Evolutionary conservation across 1,284 basidiomycete genomes (phyloP), one percentile per base, ranked within the genome.

Genomic region (Coniferiporia sulphurascens): DNA sequence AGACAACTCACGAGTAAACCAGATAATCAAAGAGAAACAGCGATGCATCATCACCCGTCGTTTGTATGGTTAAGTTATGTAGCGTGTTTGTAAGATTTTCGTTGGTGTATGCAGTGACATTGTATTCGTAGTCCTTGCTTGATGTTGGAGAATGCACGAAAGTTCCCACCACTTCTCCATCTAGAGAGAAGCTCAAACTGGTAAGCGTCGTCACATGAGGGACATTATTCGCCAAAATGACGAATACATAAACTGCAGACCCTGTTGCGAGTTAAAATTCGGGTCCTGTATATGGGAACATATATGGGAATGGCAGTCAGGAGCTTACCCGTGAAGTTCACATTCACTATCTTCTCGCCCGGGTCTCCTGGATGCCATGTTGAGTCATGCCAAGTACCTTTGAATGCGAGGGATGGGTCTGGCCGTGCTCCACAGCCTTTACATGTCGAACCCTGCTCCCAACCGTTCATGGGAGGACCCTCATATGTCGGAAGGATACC

Each of bases 341-440:
- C 55, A n/a, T 58, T 46, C 17, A 58, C 55, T 8, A 44, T 45
- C 19, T 48, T 43, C 13, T 49, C 35, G 19, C 1, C 8, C 34
- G 12, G 21, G 32, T 58, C 52, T 27, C 43, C 41, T 19, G 46
- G 50, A 3, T 9, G 8, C 13, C 38, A 53, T 3, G 60, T 62
- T 4, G 61, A 36, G 38, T 56, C 52, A 46, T 68, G 67, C 67
- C 67, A 68, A 10, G 65, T 65, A 1, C 61, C 53, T 21, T 64
- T 52, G 48, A 59, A 65, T 3, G 57, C 46, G n/a, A 61, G 41
- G 4, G 44, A 17, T 2, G 43, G 17, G 36, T 64, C 55, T 22
- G 48, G 55, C n/a, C 50, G 17, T 22, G 48, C 55, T 15, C 5
- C 4, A 36, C 55, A 57, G 8, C 32, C 46, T 7, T 12, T 19